Base-by-base conservation (phyloP, 257 asterid species). In the Salvia miltiorrhiza region DNA sequence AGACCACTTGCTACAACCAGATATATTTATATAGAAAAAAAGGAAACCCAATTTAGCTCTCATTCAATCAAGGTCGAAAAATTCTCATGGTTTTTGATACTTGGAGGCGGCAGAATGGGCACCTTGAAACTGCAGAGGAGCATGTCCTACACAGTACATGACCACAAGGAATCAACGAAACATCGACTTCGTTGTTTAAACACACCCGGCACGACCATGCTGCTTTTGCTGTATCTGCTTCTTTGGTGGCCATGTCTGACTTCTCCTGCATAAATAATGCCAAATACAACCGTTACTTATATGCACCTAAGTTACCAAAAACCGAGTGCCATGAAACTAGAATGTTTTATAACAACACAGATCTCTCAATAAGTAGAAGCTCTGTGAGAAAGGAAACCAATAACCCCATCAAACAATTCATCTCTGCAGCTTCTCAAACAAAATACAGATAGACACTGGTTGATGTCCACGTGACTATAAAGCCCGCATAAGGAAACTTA, bases 181-280 rank as follows among this genome's bases (percentile, higher is more conserved):
- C 85, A 30, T 93, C 96, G 5, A 93, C 89, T 81, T 93, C 98
- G 76, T 78, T 88, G 63, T 67, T 86, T 78, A 93, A 86, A 76
- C 98, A 93, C 35, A 93, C 89, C 75, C 98, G 82, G 73, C 98
- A 93, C 7, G 85, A 77, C 98, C 98, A 93, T 55, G 98, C 95
- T 57, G 93, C 73, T 86, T 93, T 93, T 37, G 98, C 96, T 48
- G 90, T 88, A 44, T 93, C 98, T n/a, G 97, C 97, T 84, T 93
- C 98, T 84, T 88, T 93, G 4, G 81, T 73, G 63, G 97, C 98
- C 75, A 78, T 76, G 26, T 93, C 97, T 14, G 63, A 86, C 76
- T 81, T 93, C 67, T 93, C 98, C 98, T 93, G 89, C 70, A 68
- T 49, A 78, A 50, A 76, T 5, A 4, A 60, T 30, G 28, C 26